These are phyloP conservation scores for Hyphopichia fennica DNA, from an alignment of 1,139 yeast genomes.

Conservation along the genomic window DNA sequence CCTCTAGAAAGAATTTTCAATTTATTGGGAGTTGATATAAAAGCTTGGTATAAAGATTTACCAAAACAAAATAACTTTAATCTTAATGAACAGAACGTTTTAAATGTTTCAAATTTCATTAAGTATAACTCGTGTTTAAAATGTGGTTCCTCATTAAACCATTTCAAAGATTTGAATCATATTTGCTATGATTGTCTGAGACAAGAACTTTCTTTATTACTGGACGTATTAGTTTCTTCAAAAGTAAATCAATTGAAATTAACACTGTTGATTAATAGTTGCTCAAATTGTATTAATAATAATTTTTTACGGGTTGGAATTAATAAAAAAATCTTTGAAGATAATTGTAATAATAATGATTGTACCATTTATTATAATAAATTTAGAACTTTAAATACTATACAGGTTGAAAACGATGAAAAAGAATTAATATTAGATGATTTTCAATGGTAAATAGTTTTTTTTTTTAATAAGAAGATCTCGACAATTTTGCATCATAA, in stretches of 20 bases:
- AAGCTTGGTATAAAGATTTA: conserved; percentile 75
- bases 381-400: conserved; percentile 16
- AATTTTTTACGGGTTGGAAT: conserved; percentile 16
- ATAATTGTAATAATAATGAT: conserved; percentile 29
- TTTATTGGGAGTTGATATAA: conserved; percentile 77
- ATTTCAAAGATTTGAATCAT: conserved; percentile 4
- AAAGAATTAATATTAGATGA: conserved; percentile 6
- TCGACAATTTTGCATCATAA: conserved; percentile 19
- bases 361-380: conserved; percentile 26
- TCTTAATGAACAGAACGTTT: conserved; percentile 7
- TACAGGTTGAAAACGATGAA: conserved; percentile 3
- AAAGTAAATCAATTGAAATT: conserved; percentile 15
- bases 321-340: conserved; percentile 11
- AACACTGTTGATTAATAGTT: conserved; percentile 15
- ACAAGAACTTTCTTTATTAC: conserved; percentile 19
- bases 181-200: conserved; percentile 23
- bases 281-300: conserved; percentile 25
- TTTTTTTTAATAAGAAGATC: conserved; percentile 14
- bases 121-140: conserved; percentile 21
- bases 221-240: conserved; percentile 16
- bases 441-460: conserved; percentile 14
- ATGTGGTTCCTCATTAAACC: conserved; percentile 20
- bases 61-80: conserved; percentile 31
- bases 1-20: conserved; percentile 85
- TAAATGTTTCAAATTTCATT: conserved; percentile 14